Percentiles rank a stretch among this genome's conserved stretches.
phyloP scores from a whole-genome alignment of 2,329 filamentous ascomycete genomes.

The Penicillium frequentans region DNA sequence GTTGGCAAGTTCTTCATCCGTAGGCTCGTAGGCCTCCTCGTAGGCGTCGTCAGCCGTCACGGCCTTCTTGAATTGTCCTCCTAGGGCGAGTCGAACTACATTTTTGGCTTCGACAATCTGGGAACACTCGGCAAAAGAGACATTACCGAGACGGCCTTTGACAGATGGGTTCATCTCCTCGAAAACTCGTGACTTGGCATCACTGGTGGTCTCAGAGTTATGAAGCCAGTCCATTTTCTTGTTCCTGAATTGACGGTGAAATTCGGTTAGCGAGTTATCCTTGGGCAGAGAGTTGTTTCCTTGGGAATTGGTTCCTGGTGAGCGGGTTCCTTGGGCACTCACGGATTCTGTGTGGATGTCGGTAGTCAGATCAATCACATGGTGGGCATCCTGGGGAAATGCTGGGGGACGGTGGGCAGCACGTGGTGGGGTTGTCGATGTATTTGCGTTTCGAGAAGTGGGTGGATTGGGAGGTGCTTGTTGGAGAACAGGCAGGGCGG shows the following conservation, averaged over 20 bases:
- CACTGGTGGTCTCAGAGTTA: neutral
- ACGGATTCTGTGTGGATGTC: constrained; percentile 3
- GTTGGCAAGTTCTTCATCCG: neutral
- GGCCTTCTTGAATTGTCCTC: neutral
- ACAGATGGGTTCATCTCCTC: neutral
- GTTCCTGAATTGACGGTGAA: constrained; percentile 27
- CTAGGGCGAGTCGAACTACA: neutral
- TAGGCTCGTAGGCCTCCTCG: neutral
- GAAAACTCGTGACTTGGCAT: neutral
- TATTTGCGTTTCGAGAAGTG: neutral
- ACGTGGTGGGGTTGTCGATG: neutral
- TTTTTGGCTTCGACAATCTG: neutral
- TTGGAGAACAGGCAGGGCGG: neutral
- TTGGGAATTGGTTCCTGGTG: neutral
- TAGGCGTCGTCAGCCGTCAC: neutral
- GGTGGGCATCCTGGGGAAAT: neutral
- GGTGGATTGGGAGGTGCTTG: neutral
- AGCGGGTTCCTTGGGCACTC: constrained; percentile 7
- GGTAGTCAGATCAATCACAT: constrained; percentile 12
- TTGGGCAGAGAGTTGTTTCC: neutral
- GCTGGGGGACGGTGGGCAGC: too few species aligned
- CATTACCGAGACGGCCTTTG: neutral
- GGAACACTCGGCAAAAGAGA: neutral
- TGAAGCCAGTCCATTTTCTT: constrained; percentile 35
- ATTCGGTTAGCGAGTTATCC: constrained; percentile 7